Base-by-base conservation (phyloP, 2,329 filamentous ascomycete species). In the Aspergillus piperis region DNA sequence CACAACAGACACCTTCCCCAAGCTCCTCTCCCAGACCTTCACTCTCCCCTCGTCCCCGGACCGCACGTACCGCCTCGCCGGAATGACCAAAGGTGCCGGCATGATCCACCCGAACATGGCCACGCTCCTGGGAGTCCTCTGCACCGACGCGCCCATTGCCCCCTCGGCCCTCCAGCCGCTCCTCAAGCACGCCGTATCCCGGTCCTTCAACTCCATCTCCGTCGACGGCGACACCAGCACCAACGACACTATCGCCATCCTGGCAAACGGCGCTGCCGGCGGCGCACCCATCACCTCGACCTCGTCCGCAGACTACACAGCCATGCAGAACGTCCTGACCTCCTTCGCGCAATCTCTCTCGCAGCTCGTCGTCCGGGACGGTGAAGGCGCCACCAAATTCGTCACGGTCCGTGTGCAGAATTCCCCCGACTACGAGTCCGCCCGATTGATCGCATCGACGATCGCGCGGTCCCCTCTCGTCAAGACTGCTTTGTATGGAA, bases 51-150 rank as follows among this genome's bases (percentile, higher is more conserved):
- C 90, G 1, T 90, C 90, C 3, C 87, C 90, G 0, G 83, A 83
- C 17, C 82, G 86, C 53, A 88, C 89, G 74, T 99, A 96, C 80
- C 84, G 86, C 68, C 89, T 99, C 53, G 92, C 91, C 11, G 95
- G 95, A 68, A 96, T 96, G 87, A 96, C 94, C 71, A 99, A 99
- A 81, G 95, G 95, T 59, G 95, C 95, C 5, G 95, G 95, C 72
- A 99, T 99, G 95, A 96, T 99, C 75, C 93, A 97, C 73, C 95
- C 95, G 51, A 98, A 99, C 81, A 96, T 99, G 93, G 95, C 92
- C 30, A 99, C 95, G 0, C 85, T 98, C 36, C 87, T 99, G 38
- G 92, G 91, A 57, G 90, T 98, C 62, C 85, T 98, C 71, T 92
- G 91, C 71, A 99, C 95, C 13, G 95, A 99, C 70, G 94, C 90